Evolutionary conservation across 495 filamentous ascomycete species (phyloP).

Genomic region (Talaromyces stipitatus): DNA sequence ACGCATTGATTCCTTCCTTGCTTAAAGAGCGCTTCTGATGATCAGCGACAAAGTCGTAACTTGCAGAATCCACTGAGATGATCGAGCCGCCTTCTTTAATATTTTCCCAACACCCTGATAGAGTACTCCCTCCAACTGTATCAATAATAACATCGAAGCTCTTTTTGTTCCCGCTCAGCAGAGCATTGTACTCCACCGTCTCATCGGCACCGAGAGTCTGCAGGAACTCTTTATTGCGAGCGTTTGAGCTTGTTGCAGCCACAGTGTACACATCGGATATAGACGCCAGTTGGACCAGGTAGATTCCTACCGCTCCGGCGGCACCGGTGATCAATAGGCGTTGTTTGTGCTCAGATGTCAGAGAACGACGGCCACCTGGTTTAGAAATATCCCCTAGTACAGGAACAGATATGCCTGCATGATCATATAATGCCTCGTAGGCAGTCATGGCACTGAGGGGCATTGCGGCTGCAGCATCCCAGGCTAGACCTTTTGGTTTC

Average conservation of each 20-base stretch:
- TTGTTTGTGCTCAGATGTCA: neutral
- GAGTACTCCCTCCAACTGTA: conserved; percentile 23
- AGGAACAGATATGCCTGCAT: conserved; percentile 11
- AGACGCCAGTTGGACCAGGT: conserved; percentile 25
- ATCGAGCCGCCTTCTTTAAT: conserved; percentile 17
- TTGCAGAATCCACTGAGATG: conserved; percentile 25
- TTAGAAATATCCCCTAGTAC: neutral
- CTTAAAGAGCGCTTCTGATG: conserved; percentile 17
- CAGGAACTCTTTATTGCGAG: conserved; percentile 23
- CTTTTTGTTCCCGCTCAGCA: conserved; percentile 2
- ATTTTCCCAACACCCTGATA: conserved; percentile 17
- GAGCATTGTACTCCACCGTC: conserved; percentile 18
- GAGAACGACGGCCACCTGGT: neutral
- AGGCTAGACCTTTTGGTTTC: conserved; percentile 17
- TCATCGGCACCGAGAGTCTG: conserved; percentile 19
- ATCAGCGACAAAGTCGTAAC: conserved; percentile 27
- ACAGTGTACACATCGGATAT: conserved; percentile 16
- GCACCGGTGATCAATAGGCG: conserved; percentile 26
- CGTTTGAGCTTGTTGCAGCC: conserved; percentile 20
- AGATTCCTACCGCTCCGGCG: conserved; percentile 25
- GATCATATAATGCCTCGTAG: conserved; percentile 25
- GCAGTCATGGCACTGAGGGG: conserved; percentile 28
- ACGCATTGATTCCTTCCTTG: conserved; percentile 16
- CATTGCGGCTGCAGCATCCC: conserved; percentile 19
- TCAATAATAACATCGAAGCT: conserved; percentile 28